Percentiles rank a stretch among this genome's conserved stretches.
These are phyloP conservation scores for Aschersonia sp. DNA, from an alignment of 2,329 filamentous ascomycete genomes.

Conservation along the genomic window DNA sequence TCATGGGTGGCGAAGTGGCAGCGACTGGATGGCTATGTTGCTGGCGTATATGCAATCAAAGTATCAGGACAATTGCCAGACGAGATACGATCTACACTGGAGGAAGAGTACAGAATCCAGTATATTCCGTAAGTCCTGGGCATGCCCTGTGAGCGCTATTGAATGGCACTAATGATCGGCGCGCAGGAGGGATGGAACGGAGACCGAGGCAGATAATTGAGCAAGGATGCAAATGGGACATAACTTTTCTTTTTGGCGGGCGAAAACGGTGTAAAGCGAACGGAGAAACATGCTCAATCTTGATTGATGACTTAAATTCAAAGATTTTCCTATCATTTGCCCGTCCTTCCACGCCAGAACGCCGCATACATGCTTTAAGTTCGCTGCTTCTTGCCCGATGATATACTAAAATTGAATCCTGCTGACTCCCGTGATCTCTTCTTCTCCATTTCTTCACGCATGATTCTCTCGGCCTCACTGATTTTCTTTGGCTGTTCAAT, in stretches of 20 bases:
- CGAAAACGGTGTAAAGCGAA: neutral
- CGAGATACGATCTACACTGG: conserved; percentile 44
- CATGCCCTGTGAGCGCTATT: too few species aligned
- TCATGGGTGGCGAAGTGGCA: conserved; percentile 98
- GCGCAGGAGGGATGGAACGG: conserved; percentile 39
- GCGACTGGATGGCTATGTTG: conserved; percentile 74
- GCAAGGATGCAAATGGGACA: neutral
- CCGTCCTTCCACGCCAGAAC: too few species aligned
- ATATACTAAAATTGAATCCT: conserved; percentile 31
- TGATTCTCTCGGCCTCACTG: conserved; percentile 77
- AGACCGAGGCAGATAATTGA: conserved; percentile 31
- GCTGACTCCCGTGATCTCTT: conserved; percentile 42
- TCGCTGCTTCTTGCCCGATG: conserved; percentile 37
- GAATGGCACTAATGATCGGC: neutral
- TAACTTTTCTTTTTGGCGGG: neutral
- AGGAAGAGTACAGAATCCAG: conserved; percentile 48
- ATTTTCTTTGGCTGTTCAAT: conserved; percentile 63
- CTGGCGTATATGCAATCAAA: conserved; percentile 87
- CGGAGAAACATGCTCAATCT: neutral
- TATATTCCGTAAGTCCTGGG: conserved; percentile 46
- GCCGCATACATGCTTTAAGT: conserved; percentile 5
- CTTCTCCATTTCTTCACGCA: conserved; percentile 69
- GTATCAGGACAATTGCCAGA: conserved; percentile 70
- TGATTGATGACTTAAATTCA: neutral
- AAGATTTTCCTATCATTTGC: too few species aligned